Conservation (phyloP, 768 basidiomycete species). For the Mycena crocata region DNA sequence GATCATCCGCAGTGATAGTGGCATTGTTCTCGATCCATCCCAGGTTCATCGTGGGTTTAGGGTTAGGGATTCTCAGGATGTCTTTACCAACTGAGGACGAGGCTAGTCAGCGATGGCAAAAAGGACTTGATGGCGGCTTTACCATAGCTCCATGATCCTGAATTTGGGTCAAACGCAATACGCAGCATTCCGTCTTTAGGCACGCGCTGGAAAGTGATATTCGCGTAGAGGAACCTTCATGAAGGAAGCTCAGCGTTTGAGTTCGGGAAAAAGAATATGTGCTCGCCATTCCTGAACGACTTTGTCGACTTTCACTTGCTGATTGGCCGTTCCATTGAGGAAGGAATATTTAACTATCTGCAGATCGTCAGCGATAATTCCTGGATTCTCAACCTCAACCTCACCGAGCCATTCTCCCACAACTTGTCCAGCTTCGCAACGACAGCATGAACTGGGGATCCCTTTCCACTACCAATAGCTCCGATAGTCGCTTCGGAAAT, state of each 20-base stretch:
- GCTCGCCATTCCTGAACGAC: slow-evolving; percentile 26
- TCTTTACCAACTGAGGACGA: slow-evolving; percentile 24
- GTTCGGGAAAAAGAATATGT: background rate
- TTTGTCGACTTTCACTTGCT: slow-evolving; percentile 25
- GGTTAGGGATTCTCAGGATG: background rate
- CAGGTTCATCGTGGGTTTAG: slow-evolving; percentile 32
- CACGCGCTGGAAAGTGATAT: slow-evolving; percentile 14
- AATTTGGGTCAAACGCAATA: slow-evolving; percentile 25
- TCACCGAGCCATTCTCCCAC: background rate
- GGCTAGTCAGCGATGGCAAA: background rate
- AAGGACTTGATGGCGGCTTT: background rate
- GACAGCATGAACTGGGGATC: background rate
- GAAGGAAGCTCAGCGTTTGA: too few relatives aligned
- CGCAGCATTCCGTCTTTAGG: slow-evolving; percentile 20
- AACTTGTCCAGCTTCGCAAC: background rate
- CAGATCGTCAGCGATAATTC: background rate
- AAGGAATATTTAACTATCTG: slow-evolving; percentile 23
- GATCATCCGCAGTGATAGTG: too few relatives aligned
- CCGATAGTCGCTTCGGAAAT: too few relatives aligned
- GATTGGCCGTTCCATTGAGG: slow-evolving; percentile 31
- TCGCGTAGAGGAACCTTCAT: slow-evolving; percentile 25
- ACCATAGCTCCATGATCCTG: slow-evolving; percentile 33
- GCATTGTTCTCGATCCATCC: slow-evolving; percentile 26
- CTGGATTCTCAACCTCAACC: background rate
- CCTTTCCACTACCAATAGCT: too few relatives aligned